These are phyloP conservation scores for Thalia dealbata DNA, from an alignment of 176 grass and related monocot genomes.

Conservation along the genomic window DNA sequence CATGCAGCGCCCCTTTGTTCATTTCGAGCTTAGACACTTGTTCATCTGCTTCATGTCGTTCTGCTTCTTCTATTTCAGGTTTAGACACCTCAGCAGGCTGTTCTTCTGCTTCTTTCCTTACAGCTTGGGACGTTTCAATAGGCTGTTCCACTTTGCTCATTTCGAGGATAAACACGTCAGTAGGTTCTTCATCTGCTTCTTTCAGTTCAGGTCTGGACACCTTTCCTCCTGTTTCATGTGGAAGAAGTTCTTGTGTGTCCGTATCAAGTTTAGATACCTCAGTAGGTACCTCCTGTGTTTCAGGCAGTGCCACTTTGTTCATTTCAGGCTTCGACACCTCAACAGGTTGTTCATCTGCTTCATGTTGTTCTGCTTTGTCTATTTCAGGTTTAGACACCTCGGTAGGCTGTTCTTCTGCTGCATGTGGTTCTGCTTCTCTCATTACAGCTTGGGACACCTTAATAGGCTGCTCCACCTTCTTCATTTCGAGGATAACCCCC, in stretches of 20 bases:
- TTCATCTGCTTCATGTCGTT: neutral
- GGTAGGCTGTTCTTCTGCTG: neutral
- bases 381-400: constrained; percentile 2
- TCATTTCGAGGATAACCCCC: neutral
- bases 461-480: neutral
- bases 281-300: no score
- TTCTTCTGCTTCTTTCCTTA: no score
- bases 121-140: no score
- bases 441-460: neutral
- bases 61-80: neutral
- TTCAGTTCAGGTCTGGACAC: neutral
- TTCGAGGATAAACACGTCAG: neutral
- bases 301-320: neutral
- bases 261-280: neutral
- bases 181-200: neutral
- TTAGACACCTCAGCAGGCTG: no score
- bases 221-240: neutral
- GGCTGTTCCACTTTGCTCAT: neutral
- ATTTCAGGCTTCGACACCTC: neutral
- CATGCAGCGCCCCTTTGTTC: neutral
- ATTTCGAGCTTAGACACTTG: neutral
- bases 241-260: neutral
- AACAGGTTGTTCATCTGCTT: neutral
- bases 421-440: neutral
- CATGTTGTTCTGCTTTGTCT: neutral